Base-by-base conservation (phyloP, 1,284 basidiomycete genomes). In the Athelia sp. region DNA sequence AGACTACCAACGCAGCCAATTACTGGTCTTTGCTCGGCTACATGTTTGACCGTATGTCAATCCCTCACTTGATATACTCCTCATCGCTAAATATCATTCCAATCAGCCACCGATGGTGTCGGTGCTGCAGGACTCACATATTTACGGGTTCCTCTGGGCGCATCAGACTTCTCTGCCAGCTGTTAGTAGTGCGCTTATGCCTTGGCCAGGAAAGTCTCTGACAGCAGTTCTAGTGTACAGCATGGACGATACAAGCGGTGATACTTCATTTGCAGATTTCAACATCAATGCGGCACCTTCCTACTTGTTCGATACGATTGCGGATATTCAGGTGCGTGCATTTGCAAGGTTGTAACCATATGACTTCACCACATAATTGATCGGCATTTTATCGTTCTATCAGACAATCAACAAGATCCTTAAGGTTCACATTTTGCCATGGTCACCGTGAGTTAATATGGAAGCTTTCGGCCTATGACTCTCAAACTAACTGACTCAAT, bases 91-190 rank as follows among this genome's bases (percentile, higher is more conserved):
- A 38, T 10, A 26, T 22, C 44, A 29, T 43, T 17, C 44, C 22
- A 4, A 29, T 24, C 47, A 79, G 77, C 71, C 32, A 71, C 71
- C 8, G 75, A 79, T 56, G 69, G 67, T 4, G 63, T 67, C 29
- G 58, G 70, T 45, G 68, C 69, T 22, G 75, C 77, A 3, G 78
- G 78, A 2, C 62, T 79, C 23, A 70, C 73, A 10, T 75, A 74
- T 55, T 58, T 80, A 38, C 71, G 78, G 15, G 68, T 79, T n/a
- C 71, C 75, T 0, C 66, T 80, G 15, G 78, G 78, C 29, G 75
- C 78, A 8, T 66, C 73, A 19, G 77, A 79, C 60, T 78, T 79
- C 56, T 74, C 73, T 14, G 47, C 65, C 2, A 58, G 48, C 0
- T 46, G 70, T 70, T 50, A 38, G 58, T 46, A 13, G 6, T 29